Base-by-base conservation (phyloP, 1,284 basidiomycete species). In the Austroboletus novae-zelandiae region DNA sequence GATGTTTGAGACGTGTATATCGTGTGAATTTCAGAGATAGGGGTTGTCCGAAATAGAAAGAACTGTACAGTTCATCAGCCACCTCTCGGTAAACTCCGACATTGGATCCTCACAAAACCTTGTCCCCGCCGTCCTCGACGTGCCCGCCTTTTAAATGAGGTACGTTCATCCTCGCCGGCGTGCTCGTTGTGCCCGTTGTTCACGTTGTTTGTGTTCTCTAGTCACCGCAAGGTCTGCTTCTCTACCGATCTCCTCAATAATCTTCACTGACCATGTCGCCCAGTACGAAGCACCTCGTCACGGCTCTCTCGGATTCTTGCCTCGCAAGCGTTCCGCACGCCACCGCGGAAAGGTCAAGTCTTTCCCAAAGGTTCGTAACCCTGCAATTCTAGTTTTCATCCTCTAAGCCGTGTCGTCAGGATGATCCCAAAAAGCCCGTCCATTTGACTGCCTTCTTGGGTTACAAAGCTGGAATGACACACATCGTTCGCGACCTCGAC, bases 391-490 rank as follows among this genome's bases (percentile, higher is more conserved):
- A 3, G 4, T 25, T 32, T 41, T 13, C 46, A 15, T 37, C 25
- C 48, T 43, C 53, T 55, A 35, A 53, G 48, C 20, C 53, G 27
- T 45, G 9, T 39, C 57, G 54, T 43, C 68, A 97, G 94, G 97
- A 99, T 85, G 96, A 99, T 82, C 84, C 94, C 74, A 98, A 95
- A 85, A 98, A 98, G 79, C 94, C 93, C 52, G 94, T 98, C 58
- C 97, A 99, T 79, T 84, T 99, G 74, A 99, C 97, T 66, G 97
- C 97, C 63, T 80, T 91, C 73, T 86, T 99, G 86, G 97, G 96
- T 65, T 99, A 98, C 91, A 99, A 99, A 86, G 97, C 96, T 62
- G 97, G 97, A 70, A 99, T 99, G 97, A 98, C 94, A 76, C 97
- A 99, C 74, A 83, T 99, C 67, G 96, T 99, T 58, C 93, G 97